A percentile compares a stretch with the other conserved stretches of the same genome.
Conservation (phyloP, 179 eudicot species). For the Nepenthes alata region DNA sequence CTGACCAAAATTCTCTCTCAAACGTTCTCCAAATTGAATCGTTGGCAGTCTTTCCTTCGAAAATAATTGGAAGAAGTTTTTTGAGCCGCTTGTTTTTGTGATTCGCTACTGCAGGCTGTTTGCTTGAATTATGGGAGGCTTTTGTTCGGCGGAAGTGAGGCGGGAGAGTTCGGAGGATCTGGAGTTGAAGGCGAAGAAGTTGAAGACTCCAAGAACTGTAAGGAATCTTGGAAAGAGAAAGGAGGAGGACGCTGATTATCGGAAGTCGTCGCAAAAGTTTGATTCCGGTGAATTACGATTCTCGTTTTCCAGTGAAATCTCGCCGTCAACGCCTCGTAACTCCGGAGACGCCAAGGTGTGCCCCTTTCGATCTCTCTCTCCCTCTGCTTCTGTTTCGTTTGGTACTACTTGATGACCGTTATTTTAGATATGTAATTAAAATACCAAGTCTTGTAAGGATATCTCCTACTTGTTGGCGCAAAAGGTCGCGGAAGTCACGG, state of each 20-base stretch:
- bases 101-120: too few species aligned
- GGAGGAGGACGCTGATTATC: constrained; percentile 8
- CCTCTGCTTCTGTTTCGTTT: background rate
- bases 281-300: constrained; percentile 29
- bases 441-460: too few species aligned
- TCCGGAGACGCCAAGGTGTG: constrained; percentile 25
- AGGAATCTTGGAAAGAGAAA: constrained; percentile 25
- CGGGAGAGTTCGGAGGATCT: constrained; percentile 5
- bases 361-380: background rate
- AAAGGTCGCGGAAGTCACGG: too few species aligned
- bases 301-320: constrained; percentile 29
- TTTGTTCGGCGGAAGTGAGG: constrained; percentile 23
- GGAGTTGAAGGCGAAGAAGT: constrained; percentile 28
- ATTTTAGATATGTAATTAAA: too few species aligned
- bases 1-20: too few species aligned
- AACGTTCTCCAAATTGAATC: too few species aligned
- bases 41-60: too few species aligned
- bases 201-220: constrained; percentile 21
- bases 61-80: too few species aligned
- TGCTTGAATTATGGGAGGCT: constrained; percentile 26
- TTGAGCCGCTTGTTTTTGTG: too few species aligned
- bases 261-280: constrained; percentile 13
- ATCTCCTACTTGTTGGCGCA: too few species aligned
- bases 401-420: too few species aligned
- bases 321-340: constrained; percentile 33